Evolutionary conservation across 768 basidiomycete genomes (phyloP).

Genomic region (Mycena vitilis): DNA sequence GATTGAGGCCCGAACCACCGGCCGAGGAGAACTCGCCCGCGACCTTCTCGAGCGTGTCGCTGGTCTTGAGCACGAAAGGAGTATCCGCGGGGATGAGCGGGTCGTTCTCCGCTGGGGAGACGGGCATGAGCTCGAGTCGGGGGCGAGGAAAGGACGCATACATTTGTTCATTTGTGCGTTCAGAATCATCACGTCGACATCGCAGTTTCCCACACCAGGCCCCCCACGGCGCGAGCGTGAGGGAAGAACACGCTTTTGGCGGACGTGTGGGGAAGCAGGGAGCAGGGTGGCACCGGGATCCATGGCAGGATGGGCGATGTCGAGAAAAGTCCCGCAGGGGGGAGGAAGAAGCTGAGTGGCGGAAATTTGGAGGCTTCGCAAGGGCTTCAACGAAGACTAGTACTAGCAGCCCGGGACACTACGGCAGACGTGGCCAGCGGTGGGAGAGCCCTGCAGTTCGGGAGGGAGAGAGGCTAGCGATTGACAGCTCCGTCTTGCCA

Average conservation of each 20-base stretch:
- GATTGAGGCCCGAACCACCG: constrained; percentile 58
- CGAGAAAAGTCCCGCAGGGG: constrained; percentile 9
- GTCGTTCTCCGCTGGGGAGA: constrained; percentile 71
- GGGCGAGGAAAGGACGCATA: constrained; percentile 50
- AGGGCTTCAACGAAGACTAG: constrained; percentile 6
- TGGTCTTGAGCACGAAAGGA: constrained; percentile 79
- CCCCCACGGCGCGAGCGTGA: constrained; percentile 85
- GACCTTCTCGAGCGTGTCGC: constrained; percentile 57
- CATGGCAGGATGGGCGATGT: constrained; percentile 42
- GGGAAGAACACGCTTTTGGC: constrained; percentile 84
- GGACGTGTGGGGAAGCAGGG: constrained; percentile 50
- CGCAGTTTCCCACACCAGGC: constrained; percentile 82
- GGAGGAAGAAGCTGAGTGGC: constrained; percentile 14
- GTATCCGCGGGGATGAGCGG: constrained; percentile 76
- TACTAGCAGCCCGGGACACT: neutral
- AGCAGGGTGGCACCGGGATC: constrained; percentile 52
- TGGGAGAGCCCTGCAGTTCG: constrained; percentile 8
- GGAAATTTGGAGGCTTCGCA: constrained; percentile 15
- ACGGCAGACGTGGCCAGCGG: constrained; percentile 9
- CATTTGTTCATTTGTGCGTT: constrained; percentile 84
- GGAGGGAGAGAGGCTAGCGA: neutral
- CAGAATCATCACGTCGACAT: constrained; percentile 85
- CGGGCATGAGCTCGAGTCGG: constrained; percentile 37
- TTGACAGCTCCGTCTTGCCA: neutral
- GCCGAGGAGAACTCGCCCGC: constrained; percentile 55